Percentiles rank a stretch among this genome's conserved stretches.
Conservation (phyloP, 2,329 filamentous ascomycete species). For the Curvularia sp. region DNA sequence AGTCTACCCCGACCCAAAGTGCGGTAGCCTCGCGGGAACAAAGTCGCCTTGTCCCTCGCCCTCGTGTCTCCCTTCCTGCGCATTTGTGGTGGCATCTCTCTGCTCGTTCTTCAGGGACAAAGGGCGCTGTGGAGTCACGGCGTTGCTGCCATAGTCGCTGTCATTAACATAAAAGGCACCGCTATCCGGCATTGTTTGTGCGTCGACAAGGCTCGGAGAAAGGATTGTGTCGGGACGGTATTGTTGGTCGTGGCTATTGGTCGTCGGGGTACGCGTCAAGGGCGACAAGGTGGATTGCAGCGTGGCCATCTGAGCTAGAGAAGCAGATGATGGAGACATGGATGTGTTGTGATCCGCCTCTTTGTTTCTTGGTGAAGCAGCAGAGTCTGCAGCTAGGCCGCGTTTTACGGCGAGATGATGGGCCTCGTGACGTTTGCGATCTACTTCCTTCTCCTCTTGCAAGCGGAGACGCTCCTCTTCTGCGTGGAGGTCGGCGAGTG, state of each 20-base stretch:
- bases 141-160: constrained; percentile 38
- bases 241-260: constrained; percentile 7
- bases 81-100: neutral
- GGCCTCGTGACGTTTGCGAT: constrained; percentile 63
- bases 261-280: constrained; percentile 26
- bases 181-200: constrained; percentile 43
- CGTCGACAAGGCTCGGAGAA: constrained; percentile 37
- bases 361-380: neutral
- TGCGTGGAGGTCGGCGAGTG: constrained; percentile 62
- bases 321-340: constrained; percentile 26
- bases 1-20: constrained; percentile 31
- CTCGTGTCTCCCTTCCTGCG: neutral
- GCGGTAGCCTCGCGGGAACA: constrained; percentile 46
- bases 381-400: constrained; percentile 53
- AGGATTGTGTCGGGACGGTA: constrained; percentile 14
- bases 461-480: constrained; percentile 63
- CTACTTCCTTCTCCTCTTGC: constrained; percentile 64
- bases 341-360: neutral
- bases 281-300: constrained; percentile 25
- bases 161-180: constrained; percentile 41
- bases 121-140: constrained; percentile 11
- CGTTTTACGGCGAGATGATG: constrained; percentile 62
- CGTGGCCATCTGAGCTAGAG: constrained; percentile 16
- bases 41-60: constrained; percentile 33
- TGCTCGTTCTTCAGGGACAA: neutral